These are phyloP conservation scores for Claviceps arundinis DNA, from an alignment of 2,329 filamentous ascomycete species.

Conservation along the genomic window DNA sequence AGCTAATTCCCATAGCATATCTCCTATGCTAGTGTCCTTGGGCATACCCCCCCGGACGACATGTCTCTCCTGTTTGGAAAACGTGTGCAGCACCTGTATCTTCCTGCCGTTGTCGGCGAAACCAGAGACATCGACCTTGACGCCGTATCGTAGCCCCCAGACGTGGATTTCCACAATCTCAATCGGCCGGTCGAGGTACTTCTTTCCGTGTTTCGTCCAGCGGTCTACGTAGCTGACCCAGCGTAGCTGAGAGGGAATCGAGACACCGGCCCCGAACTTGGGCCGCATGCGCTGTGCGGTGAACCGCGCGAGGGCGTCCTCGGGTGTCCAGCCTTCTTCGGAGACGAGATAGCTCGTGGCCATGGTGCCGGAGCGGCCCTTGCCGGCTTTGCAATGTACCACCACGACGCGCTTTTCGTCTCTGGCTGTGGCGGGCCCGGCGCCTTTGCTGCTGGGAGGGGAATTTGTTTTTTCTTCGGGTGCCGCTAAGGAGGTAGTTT, in stretches of 20 bases:
- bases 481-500: background rate
- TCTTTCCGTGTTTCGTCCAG: slow-evolving; percentile 63
- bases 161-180: slow-evolving; percentile 83
- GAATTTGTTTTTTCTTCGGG: slow-evolving; percentile 16
- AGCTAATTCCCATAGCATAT: slow-evolving; percentile 42
- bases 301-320: slow-evolving; percentile 41
- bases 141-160: slow-evolving; percentile 77
- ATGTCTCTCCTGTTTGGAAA: slow-evolving; percentile 57
- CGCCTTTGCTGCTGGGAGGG: background rate
- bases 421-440: slow-evolving; percentile 10
- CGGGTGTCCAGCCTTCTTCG: slow-evolving; percentile 53
- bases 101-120: slow-evolving; percentile 80
- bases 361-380: slow-evolving; percentile 81
- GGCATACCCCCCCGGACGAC: slow-evolving; percentile 47
- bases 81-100: slow-evolving; percentile 74
- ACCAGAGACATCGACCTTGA: slow-evolving; percentile 76
- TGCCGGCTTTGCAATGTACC: slow-evolving; percentile 95
- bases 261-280: slow-evolving; percentile 77
- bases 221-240: slow-evolving; percentile 82
- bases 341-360: slow-evolving; percentile 83
- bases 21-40: slow-evolving; percentile 32
- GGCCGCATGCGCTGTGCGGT: slow-evolving; percentile 82
- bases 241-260: slow-evolving; percentile 81
- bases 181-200: slow-evolving; percentile 68
- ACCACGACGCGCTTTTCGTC: slow-evolving; percentile 55